phyloP scores from a whole-genome alignment of 1,139 yeast genomes.

The Yamadazyma mexicana region DNA sequence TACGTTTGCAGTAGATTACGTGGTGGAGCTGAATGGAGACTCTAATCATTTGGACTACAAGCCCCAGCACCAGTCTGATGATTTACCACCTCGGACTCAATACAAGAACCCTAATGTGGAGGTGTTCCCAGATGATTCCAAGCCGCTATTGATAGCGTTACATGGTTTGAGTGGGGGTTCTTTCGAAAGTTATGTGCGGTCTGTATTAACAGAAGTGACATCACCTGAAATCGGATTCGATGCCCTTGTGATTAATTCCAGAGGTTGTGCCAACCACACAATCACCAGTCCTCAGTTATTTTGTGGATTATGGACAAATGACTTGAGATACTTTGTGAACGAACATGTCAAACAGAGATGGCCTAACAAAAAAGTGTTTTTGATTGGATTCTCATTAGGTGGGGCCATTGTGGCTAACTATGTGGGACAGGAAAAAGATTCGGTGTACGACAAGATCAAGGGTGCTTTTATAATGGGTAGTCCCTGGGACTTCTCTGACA shows the following conservation, averaged over 20 bases:
- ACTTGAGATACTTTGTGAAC: slow-evolving; percentile 51
- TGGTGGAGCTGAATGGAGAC: slow-evolving; percentile 19
- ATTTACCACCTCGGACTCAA: slow-evolving; percentile 46
- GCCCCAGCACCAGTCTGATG: slow-evolving; percentile 36
- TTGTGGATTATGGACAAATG: slow-evolving; percentile 65
- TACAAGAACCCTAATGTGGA: slow-evolving; percentile 31
- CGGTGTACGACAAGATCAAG: slow-evolving; percentile 36
- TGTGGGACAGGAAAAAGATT: slow-evolving; percentile 51
- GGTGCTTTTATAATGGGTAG: slow-evolving; percentile 52
- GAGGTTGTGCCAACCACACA: slow-evolving; percentile 63
- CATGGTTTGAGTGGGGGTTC: slow-evolving; percentile 70
- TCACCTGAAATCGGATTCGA: slow-evolving; percentile 41
- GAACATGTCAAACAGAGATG: slow-evolving; percentile 44
- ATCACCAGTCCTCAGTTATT: slow-evolving; percentile 59
- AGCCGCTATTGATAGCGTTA: slow-evolving; percentile 52
- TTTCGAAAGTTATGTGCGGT: slow-evolving; percentile 55
- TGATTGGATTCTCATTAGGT: slow-evolving; percentile 59
- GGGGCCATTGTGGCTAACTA: slow-evolving; percentile 57
- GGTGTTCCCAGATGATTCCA: slow-evolving; percentile 32
- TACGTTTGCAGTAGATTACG: slow-evolving; percentile 45
- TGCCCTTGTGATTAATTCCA: slow-evolving; percentile 54
- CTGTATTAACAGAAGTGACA: slow-evolving; percentile 38
- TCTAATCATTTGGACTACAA: slow-evolving; percentile 26
- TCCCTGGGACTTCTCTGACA: slow-evolving; percentile 59
- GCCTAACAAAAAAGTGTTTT: slow-evolving; percentile 51